Conservation (phyloP, 2,329 filamentous ascomycete species). For the Cercospora sp. region DNA sequence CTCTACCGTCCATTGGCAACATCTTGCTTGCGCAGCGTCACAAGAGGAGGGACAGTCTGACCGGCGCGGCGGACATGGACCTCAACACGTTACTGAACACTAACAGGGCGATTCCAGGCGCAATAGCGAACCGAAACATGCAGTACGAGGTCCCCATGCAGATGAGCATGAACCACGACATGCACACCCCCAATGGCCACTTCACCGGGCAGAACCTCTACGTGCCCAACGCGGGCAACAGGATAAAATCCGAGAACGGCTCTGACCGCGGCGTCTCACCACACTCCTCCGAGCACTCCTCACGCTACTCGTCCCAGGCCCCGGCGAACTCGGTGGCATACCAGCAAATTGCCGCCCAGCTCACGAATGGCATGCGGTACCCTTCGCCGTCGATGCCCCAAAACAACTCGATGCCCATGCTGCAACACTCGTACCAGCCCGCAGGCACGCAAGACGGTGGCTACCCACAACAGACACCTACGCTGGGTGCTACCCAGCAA, state of each 20-base stretch:
- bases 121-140: constrained; percentile 36
- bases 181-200: constrained; percentile 34
- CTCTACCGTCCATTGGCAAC: constrained; percentile 37
- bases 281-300: constrained; percentile 57
- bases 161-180: constrained; percentile 37
- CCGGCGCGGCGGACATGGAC: constrained; percentile 38
- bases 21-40: constrained; percentile 33
- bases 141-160: constrained; percentile 42
- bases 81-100: constrained; percentile 41
- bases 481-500: constrained; percentile 37
- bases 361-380: constrained; percentile 55
- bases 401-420: constrained; percentile 52
- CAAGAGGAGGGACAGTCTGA: constrained; percentile 41
- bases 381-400: constrained; percentile 53
- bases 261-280: constrained; percentile 60
- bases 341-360: constrained; percentile 51
- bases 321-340: constrained; percentile 52
- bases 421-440: constrained; percentile 57
- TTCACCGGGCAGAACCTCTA: constrained; percentile 47
- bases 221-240: constrained; percentile 50
- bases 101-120: constrained; percentile 39
- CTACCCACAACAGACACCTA: constrained; percentile 43
- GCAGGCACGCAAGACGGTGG: constrained; percentile 48
- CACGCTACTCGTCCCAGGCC: constrained; percentile 58
- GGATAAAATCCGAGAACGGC: constrained; percentile 59